These are phyloP conservation scores for Diaporthe aspalathi DNA, from an alignment of 2,329 filamentous ascomycete genomes.

Conservation along the genomic window DNA sequence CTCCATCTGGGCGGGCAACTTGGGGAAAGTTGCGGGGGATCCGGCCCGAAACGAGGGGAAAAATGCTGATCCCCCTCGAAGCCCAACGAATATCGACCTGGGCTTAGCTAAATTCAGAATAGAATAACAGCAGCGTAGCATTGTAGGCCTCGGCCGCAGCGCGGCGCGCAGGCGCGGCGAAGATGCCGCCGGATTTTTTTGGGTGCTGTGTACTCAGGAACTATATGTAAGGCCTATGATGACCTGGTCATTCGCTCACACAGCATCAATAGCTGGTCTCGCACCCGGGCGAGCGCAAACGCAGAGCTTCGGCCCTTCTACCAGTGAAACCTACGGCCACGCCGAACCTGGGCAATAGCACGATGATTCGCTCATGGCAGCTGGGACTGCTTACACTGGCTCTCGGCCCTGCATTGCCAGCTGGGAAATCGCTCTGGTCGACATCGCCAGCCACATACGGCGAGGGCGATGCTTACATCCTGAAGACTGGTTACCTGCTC, in stretches of 20 bases:
- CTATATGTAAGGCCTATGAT: neutral
- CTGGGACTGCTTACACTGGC: neutral
- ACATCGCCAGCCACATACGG: slow-evolving; percentile 32
- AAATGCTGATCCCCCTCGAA: neutral
- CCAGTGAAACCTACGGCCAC: slow-evolving; percentile 2
- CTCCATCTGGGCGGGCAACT: slow-evolving; percentile 9
- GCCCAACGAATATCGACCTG: neutral
- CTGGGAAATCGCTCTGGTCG: slow-evolving; percentile 33
- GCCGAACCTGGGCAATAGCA: neutral
- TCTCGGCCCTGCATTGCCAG: neutral
- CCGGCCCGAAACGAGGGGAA: slow-evolving; percentile 9
- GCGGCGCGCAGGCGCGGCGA: slow-evolving; percentile 13
- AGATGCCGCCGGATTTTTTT: slow-evolving; percentile 8
- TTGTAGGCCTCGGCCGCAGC: neutral
- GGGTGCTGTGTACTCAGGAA: neutral
- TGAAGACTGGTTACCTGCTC: slow-evolving; percentile 56
- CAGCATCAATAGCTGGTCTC: slow-evolving; percentile 17
- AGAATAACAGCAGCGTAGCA: slow-evolving; percentile 21
- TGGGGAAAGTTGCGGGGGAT: slow-evolving; percentile 1
- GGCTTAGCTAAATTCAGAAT: slow-evolving; percentile 6
- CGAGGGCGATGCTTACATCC: slow-evolving; percentile 36
- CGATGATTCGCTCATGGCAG: neutral
- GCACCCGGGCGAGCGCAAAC: neutral
- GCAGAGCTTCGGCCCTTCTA: slow-evolving; percentile 24
- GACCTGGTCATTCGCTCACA: slow-evolving; percentile 1